Evolutionary conservation across 441 rosid genomes (phyloP).

Genomic region (Aleurites moluccanus): DNA sequence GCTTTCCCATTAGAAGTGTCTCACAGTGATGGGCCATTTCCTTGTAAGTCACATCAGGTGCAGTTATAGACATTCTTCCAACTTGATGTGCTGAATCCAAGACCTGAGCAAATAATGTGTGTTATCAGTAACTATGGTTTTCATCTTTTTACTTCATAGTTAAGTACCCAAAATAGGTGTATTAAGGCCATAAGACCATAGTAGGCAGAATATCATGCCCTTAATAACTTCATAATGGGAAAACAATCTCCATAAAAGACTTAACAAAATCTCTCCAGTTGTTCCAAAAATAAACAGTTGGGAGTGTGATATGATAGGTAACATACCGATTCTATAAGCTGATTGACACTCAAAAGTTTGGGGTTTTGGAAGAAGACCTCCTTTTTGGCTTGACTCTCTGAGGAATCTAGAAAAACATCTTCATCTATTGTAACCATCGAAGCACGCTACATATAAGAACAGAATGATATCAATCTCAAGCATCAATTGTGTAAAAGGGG

Average conservation of each 20-base stretch:
- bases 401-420: constrained; percentile 42
- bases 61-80: constrained; percentile 54
- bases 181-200: constrained; percentile 1
- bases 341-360: constrained; percentile 51
- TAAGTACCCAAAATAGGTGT: not conserved
- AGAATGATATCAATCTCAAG: constrained; percentile 13
- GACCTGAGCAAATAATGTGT: constrained; percentile 36
- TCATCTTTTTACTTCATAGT: not conserved
- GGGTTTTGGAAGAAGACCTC: constrained; percentile 33
- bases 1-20: constrained; percentile 60
- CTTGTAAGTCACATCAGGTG: constrained; percentile 56
- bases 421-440: constrained; percentile 39
- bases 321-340: constrained; percentile 71
- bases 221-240: not conserved
- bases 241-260: not conserved
- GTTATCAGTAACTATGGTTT: constrained; percentile 4
- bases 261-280: not conserved
- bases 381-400: constrained; percentile 38
- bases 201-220: not conserved
- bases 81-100: constrained; percentile 54
- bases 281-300: not conserved
- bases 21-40: constrained; percentile 74
- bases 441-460: constrained; percentile 38
- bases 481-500: constrained; percentile 7
- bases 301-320: constrained; percentile 6